Evolutionary conservation across 1,284 basidiomycete species (phyloP), one percentile per base, ranked within the genome.

Genomic region (Tilletia walkeri): DNA sequence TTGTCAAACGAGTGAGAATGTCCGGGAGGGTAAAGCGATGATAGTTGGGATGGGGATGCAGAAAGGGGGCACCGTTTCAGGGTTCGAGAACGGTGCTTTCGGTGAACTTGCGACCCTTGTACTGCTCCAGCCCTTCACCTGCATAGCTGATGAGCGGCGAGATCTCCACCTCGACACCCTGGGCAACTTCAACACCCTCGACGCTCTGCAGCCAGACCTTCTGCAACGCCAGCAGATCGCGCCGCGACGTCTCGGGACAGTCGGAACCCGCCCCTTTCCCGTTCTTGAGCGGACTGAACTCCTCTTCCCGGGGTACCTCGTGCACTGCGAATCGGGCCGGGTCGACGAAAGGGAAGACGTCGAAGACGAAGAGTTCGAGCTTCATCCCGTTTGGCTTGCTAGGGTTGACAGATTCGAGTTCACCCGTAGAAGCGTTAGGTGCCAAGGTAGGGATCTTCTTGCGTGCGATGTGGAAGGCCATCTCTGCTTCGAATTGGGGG

Each of bases 221-320:
- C 82, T 98, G 94, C 85, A 97, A 93, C n/a, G 90, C 88, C 68
- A 98, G 88, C 69, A 99, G 86, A 86, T 99, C 95, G 65, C 89
- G 87, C 63, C 94, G 88, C 78, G 92, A 94, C 38, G 95, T 97
- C 77, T 91, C 89, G 38, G 94, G 92, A 82, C 93, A 90, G 84
- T 99, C 96, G n/a, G 90, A 88, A n/a, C 91, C 91, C 0, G 93
- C 92, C 0, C 93, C 93, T 0, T 94, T 93, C 1, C 95, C 95
- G 80, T 99, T 99, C 88, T 99, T 99, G 80, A 99, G 86, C 45
- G 95, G 95, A 75, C 92, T 94, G 81, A 99, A 99, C 85, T 99
- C 95, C 72, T 95, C 92, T 72, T 87, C 86, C 67, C 96, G 88
- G 67, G 89, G 88, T 53, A 97, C 94, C 84, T 98, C 95, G 83